Evolutionary conservation across 1,139 yeast genomes (phyloP).

Genomic region (Kodamaea suecica): DNA sequence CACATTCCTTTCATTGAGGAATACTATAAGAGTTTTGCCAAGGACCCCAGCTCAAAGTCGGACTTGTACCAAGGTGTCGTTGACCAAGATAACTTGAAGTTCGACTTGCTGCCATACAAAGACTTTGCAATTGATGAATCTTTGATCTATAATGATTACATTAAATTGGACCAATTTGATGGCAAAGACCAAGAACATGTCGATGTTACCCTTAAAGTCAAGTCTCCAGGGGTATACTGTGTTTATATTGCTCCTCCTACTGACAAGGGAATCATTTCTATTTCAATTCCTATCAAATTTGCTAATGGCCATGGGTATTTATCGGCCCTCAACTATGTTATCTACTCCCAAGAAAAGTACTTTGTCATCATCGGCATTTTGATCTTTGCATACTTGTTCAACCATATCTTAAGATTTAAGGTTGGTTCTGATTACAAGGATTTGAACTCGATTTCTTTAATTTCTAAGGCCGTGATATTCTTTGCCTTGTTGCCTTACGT

Average conservation of each 20-base stretch:
- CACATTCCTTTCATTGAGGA: conserved; percentile 20
- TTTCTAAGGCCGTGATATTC: conserved; percentile 33
- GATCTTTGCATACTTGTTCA: conserved; percentile 23
- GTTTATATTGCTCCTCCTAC: conserved; percentile 30
- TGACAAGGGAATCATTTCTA: conserved; percentile 10
- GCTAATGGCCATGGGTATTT: conserved; percentile 31
- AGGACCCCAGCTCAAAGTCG: conserved; percentile 9
- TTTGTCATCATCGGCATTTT: conserved; percentile 17
- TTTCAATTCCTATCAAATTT: conserved; percentile 21
- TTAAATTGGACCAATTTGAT: conserved; percentile 7
- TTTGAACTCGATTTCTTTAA: conserved; percentile 32
- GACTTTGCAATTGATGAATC: conserved; percentile 7
- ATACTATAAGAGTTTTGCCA: conserved; percentile 12
- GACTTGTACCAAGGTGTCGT: conserved; percentile 14
- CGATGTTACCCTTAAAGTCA: conserved; percentile 16
- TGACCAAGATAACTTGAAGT: conserved; percentile 10
- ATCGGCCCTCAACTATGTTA: conserved; percentile 17
- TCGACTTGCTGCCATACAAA: conserved; percentile 6
- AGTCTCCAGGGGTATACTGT: conserved; percentile 33
- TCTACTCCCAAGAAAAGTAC: conserved; percentile 20
- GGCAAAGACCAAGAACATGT: conserved; percentile 8
- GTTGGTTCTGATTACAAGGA: conserved; percentile 30
- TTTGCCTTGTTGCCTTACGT: conserved; percentile 27
- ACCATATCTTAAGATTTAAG: conserved; percentile 27
- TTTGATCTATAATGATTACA: conserved; percentile 10